Base-by-base conservation (phyloP, 2,329 filamentous ascomycete species). In the Venturia asperata region DNA sequence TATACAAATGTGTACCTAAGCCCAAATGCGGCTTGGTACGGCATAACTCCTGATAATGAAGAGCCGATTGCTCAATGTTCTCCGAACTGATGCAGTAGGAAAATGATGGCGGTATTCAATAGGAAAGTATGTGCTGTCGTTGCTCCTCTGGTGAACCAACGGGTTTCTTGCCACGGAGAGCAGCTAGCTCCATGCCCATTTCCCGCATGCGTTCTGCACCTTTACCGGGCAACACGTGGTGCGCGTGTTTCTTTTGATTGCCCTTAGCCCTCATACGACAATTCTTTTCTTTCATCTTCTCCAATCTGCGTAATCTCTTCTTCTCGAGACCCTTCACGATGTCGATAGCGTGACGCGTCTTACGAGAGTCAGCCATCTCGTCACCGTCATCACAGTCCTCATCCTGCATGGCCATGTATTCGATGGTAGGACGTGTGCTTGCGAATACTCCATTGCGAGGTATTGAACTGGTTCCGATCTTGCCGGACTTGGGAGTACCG, bases 301-400 rank as follows among this genome's bases (percentile, higher is more conserved):
- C 92, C 78, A 89, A 92, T 70, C 94, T 89, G 69, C 94, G 87
- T 78, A 94, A 90, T 34, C 92, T 88, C 80, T 96, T 97, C 77
- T 90, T 88, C 79, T 99, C 94, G 1, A 99, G 84, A 10, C 94
- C 94, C 76, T 96, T 96, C 77, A 97, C 90, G 67, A 97, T 99
- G 76, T 97, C 94, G 70, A 99, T 95, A 43, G 94, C 92, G n/a
- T 92, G 91, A 68, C 94, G 89, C 11, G 91, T 84, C 68, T 94
- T 91, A 52, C 85, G 17, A 24, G 27, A 24, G 21, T 61, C 65
- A 7, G 39, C 37, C 34, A 71, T 75, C 61, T 76, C 74, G 45
- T 77, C 74, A 24, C 79, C 76, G 42, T 77, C 75, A 65, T 78
- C 76, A 64, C 68, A 74, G 68, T 64, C 77, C 72, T 49, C 71